phyloP scores from a whole-genome alignment of 2,329 filamentous ascomycete species.

The Talaromyces sp. region DNA sequence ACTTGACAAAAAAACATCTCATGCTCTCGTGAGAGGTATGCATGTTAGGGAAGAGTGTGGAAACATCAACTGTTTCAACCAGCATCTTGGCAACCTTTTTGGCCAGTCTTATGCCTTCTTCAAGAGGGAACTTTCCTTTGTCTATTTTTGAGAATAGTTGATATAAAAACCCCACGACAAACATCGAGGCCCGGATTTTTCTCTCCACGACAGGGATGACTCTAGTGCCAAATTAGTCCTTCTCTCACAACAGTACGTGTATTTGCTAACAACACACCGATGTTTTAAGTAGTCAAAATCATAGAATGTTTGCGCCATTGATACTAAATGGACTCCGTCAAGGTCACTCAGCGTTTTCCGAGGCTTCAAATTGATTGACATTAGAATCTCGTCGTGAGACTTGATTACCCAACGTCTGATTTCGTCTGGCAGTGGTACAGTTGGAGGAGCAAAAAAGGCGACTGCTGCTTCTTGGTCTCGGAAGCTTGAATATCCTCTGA shows the following conservation, averaged over 20 bases:
- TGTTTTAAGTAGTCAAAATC: neutral
- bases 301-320: neutral
- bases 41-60: neutral
- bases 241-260: neutral
- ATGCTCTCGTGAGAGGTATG: no score
- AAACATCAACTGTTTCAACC: neutral
- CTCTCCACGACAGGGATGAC: neutral
- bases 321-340: neutral
- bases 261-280: neutral
- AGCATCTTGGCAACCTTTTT: neutral
- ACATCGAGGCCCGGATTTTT: neutral
- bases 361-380: neutral
- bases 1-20: no score
- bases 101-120: neutral
- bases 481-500: neutral
- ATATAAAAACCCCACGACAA: neutral
- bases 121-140: neutral
- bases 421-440: neutral
- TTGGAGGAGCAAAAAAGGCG: neutral
- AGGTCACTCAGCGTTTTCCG: neutral
- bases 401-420: neutral
- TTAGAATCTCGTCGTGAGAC: neutral
- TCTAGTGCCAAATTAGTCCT: neutral
- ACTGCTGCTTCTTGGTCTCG: neutral
- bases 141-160: no score